phyloP scores from a whole-genome alignment of 2,329 filamentous ascomycete genomes.

The Diaporthe sp. region DNA sequence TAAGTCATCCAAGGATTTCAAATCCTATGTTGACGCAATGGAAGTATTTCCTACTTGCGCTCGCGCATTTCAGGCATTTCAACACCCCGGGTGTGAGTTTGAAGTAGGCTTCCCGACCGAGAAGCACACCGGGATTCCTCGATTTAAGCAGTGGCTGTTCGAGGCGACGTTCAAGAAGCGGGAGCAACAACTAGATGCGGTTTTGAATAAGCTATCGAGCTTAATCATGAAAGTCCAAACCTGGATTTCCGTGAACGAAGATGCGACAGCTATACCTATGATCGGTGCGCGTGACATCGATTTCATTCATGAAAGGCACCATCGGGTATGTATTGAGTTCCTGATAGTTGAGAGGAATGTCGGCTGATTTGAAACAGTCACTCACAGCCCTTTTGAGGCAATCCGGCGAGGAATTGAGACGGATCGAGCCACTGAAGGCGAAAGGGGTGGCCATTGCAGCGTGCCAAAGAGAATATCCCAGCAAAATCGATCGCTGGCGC shows the following conservation, averaged over 20 bases:
- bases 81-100: neutral
- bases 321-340: neutral
- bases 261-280: neutral
- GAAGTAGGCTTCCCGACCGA: neutral
- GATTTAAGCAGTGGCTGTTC: neutral
- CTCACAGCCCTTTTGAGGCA: neutral
- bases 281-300: neutral
- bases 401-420: neutral
- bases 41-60: neutral
- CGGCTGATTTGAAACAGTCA: neutral
- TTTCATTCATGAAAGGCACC: neutral
- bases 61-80: neutral
- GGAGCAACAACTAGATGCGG: neutral
- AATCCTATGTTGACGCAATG: neutral
- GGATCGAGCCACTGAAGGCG: neutral
- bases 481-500: neutral
- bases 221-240: neutral
- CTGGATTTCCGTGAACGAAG: neutral
- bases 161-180: neutral
- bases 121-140: neutral
- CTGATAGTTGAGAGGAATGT: neutral
- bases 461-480: neutral
- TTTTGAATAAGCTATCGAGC: neutral
- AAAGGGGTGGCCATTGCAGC: neutral
- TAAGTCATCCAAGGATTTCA: neutral